Percentiles rank a stretch among this genome's conserved stretches.
Evolutionary conservation across 192 early-diverging fungal species (phyloP).

Genomic region (Funneliformis geosporum): DNA sequence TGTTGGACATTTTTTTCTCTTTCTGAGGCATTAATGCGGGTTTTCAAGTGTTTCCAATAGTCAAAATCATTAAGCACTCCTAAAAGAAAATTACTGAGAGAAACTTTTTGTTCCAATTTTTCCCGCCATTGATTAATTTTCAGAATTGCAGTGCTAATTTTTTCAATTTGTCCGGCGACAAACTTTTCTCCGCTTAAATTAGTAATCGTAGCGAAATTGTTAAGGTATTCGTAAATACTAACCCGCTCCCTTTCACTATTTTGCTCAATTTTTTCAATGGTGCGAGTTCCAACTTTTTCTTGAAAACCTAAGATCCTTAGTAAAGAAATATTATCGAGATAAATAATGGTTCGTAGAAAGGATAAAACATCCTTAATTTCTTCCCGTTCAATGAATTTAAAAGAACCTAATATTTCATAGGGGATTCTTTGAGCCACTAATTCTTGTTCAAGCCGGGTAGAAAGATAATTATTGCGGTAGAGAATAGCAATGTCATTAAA

Average conservation of each 20-base stretch:
- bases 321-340: constrained; percentile 19
- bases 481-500: constrained; percentile 19
- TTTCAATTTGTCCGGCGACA: not conserved
- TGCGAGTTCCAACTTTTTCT: constrained; percentile 20
- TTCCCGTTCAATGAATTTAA: constrained; percentile 21
- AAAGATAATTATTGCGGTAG: constrained; percentile 29
- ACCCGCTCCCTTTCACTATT: constrained; percentile 6
- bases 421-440: constrained; percentile 21
- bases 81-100: no score
- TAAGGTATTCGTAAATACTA: constrained; percentile 12
- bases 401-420: constrained; percentile 22
- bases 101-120: no score
- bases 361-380: constrained; percentile 25
- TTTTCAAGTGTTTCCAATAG: no score
- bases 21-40: no score
- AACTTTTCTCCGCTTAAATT: constrained; percentile 8
- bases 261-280: constrained; percentile 26
- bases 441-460: constrained; percentile 21
- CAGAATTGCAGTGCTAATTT: not conserved
- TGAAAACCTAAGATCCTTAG: not conserved
- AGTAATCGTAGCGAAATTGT: constrained; percentile 20
- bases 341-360: not conserved
- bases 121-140: no score
- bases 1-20: no score
- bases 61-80: no score